phyloP scores from a whole-genome alignment of 495 filamentous ascomycete genomes.

The Xanthoparmelia taractica region DNA sequence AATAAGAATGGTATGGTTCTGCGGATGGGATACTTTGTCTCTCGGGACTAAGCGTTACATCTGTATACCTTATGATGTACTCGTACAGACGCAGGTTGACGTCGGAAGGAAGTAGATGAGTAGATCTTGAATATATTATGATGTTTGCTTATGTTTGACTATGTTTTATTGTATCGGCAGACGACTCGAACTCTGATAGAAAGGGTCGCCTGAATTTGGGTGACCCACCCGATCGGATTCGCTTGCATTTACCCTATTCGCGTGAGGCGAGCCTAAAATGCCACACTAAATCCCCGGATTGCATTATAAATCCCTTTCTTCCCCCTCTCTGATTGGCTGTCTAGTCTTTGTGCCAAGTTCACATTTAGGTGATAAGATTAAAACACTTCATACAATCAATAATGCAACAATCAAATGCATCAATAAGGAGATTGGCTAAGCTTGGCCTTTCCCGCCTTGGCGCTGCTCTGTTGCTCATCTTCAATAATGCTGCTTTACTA shows the following conservation, averaged over 20 bases:
- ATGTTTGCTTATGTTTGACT: too few species aligned
- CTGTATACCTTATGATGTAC: too few species aligned
- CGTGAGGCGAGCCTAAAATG: background rate
- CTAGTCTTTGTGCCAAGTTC: background rate
- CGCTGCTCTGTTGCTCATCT: too few species aligned
- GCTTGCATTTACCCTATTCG: constrained; percentile 5
- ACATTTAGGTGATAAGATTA: constrained; percentile 14
- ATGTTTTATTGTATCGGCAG: background rate
- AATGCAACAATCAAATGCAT: constrained; percentile 15
- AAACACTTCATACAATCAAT: too few species aligned
- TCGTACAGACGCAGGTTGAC: background rate
- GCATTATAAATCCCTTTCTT: constrained; percentile 1
- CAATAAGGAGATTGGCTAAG: background rate
- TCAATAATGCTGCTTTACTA: too few species aligned
- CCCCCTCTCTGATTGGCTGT: constrained; percentile 6
- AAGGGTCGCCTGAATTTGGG: background rate
- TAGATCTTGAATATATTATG: background rate
- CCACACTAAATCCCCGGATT: constrained; percentile 7
- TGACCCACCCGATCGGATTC: constrained; percentile 7
- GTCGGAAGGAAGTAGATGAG: background rate
- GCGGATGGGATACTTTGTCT: too few species aligned
- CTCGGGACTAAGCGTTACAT: too few species aligned
- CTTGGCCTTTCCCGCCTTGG: background rate
- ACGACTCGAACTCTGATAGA: background rate
- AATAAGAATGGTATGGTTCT: too few species aligned